Evolutionary conservation across 768 basidiomycete species (phyloP).

Genomic region (Amanita rubescens): DNA sequence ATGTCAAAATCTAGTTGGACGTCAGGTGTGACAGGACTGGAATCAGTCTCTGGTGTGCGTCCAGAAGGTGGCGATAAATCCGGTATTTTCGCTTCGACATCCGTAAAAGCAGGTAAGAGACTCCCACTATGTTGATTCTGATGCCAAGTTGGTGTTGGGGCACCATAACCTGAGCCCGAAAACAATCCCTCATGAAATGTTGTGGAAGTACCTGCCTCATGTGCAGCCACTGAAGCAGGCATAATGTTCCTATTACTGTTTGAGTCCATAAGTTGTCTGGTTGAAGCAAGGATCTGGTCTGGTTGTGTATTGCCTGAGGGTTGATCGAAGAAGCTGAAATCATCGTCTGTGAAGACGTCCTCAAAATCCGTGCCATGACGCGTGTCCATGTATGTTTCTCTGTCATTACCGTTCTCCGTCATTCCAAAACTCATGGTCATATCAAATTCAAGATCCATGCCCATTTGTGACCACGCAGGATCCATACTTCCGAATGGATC

Average conservation of each 20-base stretch:
- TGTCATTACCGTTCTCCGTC: slow-evolving; percentile 22
- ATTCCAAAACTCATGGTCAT: slow-evolving; percentile 21
- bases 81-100: slow-evolving; percentile 23
- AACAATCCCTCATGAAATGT: neutral
- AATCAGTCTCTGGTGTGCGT: slow-evolving; percentile 37
- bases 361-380: slow-evolving; percentile 40
- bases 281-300: neutral
- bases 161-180: slow-evolving; percentile 5
- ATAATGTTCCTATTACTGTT: slow-evolving; percentile 3
- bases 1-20: slow-evolving; percentile 36
- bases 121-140: slow-evolving; percentile 20
- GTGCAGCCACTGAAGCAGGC: slow-evolving; percentile 2
- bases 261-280: neutral
- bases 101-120: slow-evolving; percentile 22
- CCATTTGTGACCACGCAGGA: slow-evolving; percentile 33
- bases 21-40: slow-evolving; percentile 45
- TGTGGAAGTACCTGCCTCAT: slow-evolving; percentile 1
- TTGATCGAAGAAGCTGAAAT: slow-evolving; percentile 82
- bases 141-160: slow-evolving; percentile 19
- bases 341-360: slow-evolving; percentile 74
- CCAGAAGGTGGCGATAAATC: slow-evolving; percentile 43
- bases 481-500: slow-evolving; percentile 38
- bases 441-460: slow-evolving; percentile 44
- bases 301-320: slow-evolving; percentile 25
- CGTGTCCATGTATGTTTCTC: slow-evolving; percentile 18